phyloP scores from a whole-genome alignment of 352 stramenopile genomes.

The Pythium biforme region DNA sequence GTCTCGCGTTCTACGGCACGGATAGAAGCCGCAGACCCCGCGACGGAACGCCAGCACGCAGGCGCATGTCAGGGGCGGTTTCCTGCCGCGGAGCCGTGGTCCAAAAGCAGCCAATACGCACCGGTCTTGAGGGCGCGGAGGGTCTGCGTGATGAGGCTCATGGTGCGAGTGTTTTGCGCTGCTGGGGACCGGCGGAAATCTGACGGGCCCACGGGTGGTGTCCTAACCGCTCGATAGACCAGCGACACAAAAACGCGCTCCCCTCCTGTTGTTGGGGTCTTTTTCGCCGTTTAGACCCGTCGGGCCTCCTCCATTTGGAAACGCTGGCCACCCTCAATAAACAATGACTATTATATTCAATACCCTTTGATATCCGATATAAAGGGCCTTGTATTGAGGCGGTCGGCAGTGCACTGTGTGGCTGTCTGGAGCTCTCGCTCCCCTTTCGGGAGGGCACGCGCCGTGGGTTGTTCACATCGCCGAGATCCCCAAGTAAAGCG shows the following conservation, averaged over 20 bases:
- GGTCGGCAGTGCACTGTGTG: slow-evolving; percentile 22
- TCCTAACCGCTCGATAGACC: slow-evolving; percentile 24
- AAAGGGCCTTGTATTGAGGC: slow-evolving; percentile 14
- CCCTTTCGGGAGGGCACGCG: slow-evolving; percentile 9
- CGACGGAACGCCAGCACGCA: background rate
- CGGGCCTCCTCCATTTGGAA: background rate
- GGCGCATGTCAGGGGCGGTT: background rate
- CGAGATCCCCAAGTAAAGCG: slow-evolving; percentile 9
- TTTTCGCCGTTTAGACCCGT: background rate
- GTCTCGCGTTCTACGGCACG: background rate
- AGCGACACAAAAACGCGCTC: slow-evolving; percentile 31
- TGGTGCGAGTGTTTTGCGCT: slow-evolving; percentile 31
- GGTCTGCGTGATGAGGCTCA: slow-evolving; percentile 83
- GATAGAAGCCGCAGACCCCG: background rate
- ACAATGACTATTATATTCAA: background rate
- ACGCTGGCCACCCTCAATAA: slow-evolving; percentile 9
- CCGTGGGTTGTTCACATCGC: slow-evolving; percentile 1
- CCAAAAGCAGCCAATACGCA: slow-evolving; percentile 30
- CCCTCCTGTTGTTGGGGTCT: background rate
- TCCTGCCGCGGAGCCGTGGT: background rate
- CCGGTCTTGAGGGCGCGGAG: slow-evolving; percentile 77
- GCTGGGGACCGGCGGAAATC: slow-evolving; percentile 39
- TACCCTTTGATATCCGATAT: background rate
- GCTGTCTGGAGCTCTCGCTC: slow-evolving; percentile 18
- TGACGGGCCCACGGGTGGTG: slow-evolving; percentile 26